phyloP scores from a whole-genome alignment of 2,329 filamentous ascomycete species.

The Tothia fuscella region DNA sequence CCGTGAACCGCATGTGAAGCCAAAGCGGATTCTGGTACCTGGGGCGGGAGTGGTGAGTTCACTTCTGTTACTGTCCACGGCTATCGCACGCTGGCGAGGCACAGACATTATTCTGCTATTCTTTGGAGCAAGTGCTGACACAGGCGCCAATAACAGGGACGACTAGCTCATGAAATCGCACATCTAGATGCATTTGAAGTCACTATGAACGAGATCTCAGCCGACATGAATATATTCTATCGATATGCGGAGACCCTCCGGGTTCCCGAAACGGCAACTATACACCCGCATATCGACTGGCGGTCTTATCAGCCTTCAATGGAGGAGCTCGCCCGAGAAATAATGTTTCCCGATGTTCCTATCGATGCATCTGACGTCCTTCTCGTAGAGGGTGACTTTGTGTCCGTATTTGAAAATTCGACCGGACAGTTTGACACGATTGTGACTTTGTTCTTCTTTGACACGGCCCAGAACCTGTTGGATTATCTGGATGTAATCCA shows the following conservation, averaged over 20 bases:
- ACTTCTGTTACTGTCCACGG: no score
- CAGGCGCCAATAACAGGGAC: no score
- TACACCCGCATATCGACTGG: slow-evolving; percentile 7
- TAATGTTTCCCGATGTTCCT: slow-evolving; percentile 3
- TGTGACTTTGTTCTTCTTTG: slow-evolving; percentile 10
- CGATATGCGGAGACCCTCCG: slow-evolving; percentile 7
- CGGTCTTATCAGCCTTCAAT: slow-evolving; percentile 7
- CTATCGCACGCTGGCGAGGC: no score
- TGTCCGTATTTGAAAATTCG: slow-evolving; percentile 1
- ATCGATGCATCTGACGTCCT: slow-evolving; percentile 2
- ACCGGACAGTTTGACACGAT: slow-evolving; percentile 1
- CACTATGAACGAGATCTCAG: slow-evolving; percentile 7
- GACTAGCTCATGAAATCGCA: slow-evolving; percentile 10
- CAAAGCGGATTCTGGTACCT: slow-evolving; percentile 4
- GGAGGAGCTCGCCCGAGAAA: background rate
- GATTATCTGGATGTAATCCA: slow-evolving; percentile 6
- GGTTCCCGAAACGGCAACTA: background rate
- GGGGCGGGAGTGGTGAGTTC: slow-evolving; percentile 8
- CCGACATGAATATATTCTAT: slow-evolving; percentile 10
- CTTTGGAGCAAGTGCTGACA: no score
- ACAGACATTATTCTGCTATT: no score
- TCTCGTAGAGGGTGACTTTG: slow-evolving; percentile 9
- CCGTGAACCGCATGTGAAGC: slow-evolving; percentile 1
- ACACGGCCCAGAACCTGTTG: slow-evolving; percentile 9
- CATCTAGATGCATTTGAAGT: slow-evolving; percentile 5